Conservation (phyloP, 2,329 filamentous ascomycete species). For the Trichophyton benhamiae region DNA sequence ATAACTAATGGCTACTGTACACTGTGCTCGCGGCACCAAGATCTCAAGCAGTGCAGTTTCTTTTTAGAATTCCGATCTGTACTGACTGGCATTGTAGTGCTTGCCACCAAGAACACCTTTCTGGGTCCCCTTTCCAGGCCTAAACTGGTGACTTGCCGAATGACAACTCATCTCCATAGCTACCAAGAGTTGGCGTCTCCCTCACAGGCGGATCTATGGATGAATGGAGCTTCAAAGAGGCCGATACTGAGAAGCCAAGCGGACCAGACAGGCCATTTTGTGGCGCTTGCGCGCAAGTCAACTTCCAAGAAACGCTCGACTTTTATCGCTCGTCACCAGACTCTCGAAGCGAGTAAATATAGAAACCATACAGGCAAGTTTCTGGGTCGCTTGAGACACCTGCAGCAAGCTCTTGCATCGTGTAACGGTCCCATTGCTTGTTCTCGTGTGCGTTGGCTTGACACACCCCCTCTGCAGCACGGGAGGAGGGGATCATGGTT, state of each 20-base stretch:
- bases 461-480: background rate
- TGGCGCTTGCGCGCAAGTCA: background rate
- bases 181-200: too few species aligned
- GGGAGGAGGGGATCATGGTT: background rate
- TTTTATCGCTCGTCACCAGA: background rate
- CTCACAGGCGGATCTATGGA: too few species aligned
- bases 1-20: too few species aligned
- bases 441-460: background rate
- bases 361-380: background rate
- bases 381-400: background rate
- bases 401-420: background rate
- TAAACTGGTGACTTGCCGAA: too few species aligned
- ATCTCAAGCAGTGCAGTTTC: too few species aligned
- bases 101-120: too few species aligned
- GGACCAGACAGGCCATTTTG: background rate
- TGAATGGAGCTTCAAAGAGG: background rate
- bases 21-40: too few species aligned
- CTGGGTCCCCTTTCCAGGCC: too few species aligned
- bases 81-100: too few species aligned
- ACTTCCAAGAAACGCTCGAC: background rate
- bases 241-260: background rate
- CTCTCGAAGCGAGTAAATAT: background rate
- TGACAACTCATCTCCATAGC: too few species aligned
- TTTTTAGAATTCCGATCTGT: too few species aligned
- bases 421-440: constrained; percentile 3